A percentile compares a stretch with the other conserved stretches of the same genome.
Evolutionary conservation across 1,139 yeast species (phyloP).

Genomic region (Yarrowia galli): DNA sequence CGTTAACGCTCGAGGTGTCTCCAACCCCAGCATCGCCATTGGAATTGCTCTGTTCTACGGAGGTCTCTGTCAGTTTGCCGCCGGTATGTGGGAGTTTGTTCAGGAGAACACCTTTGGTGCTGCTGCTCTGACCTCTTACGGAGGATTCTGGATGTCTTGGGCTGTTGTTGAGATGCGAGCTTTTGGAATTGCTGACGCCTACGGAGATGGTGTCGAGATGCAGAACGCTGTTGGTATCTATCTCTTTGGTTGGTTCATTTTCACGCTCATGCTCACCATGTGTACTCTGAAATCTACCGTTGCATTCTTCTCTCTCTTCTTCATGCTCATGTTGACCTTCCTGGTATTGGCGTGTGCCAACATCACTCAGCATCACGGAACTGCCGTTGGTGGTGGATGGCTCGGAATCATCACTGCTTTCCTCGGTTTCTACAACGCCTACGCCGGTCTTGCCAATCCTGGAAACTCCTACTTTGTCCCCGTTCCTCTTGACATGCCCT

Average conservation of each 20-base stretch:
- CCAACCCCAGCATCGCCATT: constrained; percentile 62
- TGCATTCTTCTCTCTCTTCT: constrained; percentile 73
- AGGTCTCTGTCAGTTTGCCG: constrained; percentile 75
- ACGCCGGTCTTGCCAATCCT: constrained; percentile 82
- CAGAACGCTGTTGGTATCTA: constrained; percentile 74
- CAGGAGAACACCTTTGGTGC: constrained; percentile 91
- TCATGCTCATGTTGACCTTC: constrained; percentile 70
- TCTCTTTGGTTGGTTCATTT: constrained; percentile 79
- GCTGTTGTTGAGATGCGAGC: constrained; percentile 75
- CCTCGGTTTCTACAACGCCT: constrained; percentile 88
- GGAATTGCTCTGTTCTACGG: constrained; percentile 87
- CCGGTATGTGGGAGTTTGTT: constrained; percentile 77
- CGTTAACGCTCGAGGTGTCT: constrained; percentile 66
- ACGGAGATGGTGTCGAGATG: constrained; percentile 54
- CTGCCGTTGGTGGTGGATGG: constrained; percentile 76
- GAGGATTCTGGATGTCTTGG: constrained; percentile 82
- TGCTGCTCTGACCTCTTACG: constrained; percentile 57
- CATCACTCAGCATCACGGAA: constrained; percentile 54
- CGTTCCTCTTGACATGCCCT: constrained; percentile 55
- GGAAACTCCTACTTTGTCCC: constrained; percentile 70
- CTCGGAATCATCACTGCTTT: constrained; percentile 81
- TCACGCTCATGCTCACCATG: constrained; percentile 70
- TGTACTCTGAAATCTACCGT: constrained; percentile 81
- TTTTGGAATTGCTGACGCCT: constrained; percentile 74
- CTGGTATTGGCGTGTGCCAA: constrained; percentile 70